Percentiles rank a stretch among this genome's conserved stretches.
Conservation (phyloP, 345 rosid species). For the Clausena lansium region DNA sequence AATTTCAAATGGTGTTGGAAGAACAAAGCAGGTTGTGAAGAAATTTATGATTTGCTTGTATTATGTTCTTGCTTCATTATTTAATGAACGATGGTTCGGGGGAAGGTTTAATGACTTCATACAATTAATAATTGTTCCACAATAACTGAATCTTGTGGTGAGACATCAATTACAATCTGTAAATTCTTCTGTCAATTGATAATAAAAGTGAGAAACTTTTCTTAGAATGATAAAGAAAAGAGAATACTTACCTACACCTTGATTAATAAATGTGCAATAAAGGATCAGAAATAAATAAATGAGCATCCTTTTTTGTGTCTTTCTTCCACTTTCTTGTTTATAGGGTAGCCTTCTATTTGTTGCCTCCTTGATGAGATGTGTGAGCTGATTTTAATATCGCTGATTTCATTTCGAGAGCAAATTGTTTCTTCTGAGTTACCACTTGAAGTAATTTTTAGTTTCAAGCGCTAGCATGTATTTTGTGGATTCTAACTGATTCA, state of each 20-base stretch:
- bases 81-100: background rate
- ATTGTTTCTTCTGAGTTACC: background rate
- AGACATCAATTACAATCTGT: background rate
- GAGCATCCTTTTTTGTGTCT: background rate
- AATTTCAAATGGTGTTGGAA: slow-evolving; percentile 89
- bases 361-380: background rate
- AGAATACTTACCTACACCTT: background rate
- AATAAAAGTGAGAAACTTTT: background rate
- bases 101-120: background rate
- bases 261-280: background rate
- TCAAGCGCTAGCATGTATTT: background rate
- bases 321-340: background rate
- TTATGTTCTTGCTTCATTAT: slow-evolving; percentile 3
- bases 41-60: slow-evolving; percentile 13
- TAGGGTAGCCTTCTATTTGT: background rate
- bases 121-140: background rate
- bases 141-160: background rate
- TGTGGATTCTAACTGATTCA: background rate
- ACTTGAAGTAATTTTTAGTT: background rate
- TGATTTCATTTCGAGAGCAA: background rate
- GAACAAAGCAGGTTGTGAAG: slow-evolving; percentile 81
- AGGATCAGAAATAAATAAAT: background rate
- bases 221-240: background rate
- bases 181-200: background rate
- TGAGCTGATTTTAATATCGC: background rate